These are phyloP conservation scores for Talinum fruticosum DNA, from an alignment of 148 eudicot genomes.

Conservation along the genomic window DNA sequence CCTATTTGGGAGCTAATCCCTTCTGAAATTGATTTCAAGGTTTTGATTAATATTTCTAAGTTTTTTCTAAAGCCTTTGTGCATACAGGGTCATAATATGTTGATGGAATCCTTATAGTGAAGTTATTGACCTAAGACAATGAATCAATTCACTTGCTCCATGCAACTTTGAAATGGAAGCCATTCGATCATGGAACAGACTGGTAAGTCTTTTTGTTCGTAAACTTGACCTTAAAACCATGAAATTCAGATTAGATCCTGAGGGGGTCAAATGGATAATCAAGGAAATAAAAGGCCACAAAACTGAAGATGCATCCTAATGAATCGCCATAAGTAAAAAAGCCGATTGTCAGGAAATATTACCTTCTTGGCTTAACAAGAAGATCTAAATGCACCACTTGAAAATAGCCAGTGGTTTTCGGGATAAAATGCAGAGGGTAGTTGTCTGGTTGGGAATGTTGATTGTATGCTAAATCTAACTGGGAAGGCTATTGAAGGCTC, in stretches of 20 bases:
- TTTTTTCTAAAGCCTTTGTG: too few species aligned
- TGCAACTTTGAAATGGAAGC: neutral
- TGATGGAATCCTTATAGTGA: neutral
- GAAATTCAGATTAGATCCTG: neutral
- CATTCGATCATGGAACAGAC: neutral
- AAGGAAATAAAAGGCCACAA: neutral
- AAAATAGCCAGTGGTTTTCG: neutral
- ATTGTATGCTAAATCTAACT: neutral
- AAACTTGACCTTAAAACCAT: neutral
- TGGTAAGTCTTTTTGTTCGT: neutral
- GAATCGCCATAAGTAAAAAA: too few species aligned
- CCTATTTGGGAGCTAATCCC: neutral
- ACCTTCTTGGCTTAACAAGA: neutral
- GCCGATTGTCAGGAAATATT: neutral
- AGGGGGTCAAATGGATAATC: neutral
- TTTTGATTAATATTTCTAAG: too few species aligned
- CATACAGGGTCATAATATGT: too few species aligned
- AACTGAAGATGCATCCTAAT: too few species aligned
- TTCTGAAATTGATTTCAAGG: too few species aligned
- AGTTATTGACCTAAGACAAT: neutral
- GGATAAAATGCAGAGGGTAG: neutral
- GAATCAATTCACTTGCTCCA: too few species aligned
- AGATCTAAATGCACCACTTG: neutral
- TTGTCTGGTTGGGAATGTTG: neutral
- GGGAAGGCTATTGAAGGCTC: neutral